Base-by-base conservation (phyloP, 768 basidiomycete genomes). In the Boletales sp. region DNA sequence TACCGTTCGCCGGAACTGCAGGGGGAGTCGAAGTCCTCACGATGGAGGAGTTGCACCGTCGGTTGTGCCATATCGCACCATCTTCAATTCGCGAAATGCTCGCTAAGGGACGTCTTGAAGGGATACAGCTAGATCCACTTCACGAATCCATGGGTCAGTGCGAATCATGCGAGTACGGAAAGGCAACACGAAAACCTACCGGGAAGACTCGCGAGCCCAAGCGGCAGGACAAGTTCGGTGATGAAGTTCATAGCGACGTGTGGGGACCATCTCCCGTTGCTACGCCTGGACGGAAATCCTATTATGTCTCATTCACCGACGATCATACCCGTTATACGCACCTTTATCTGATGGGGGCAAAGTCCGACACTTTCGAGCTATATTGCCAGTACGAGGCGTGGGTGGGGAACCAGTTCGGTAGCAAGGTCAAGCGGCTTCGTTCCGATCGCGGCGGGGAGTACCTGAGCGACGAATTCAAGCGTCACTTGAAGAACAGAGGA, bases 371-470 rank as follows among this genome's bases (percentile, higher is more conserved):
- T 2, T 55, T 61, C 24, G 24, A 55, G 3, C 9, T 37, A 8
- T 24, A 5, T 24, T 24, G 5, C 5, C 21, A 35, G 1, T 60
- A 40, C n/a, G 13, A 19, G 46, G 12, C 44, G 44, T 0, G 55
- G 56, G 51, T n/a, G 30, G 0, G 2, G 6, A 10, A 53, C 10
- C 53, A 55, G 32, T 24, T 12, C 1, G 38, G 39, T 2, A 12
- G 8, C 8, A 15, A 11, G 0, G 14, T 60, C 4, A 51, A 60
- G 29, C 24, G 13, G 2, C 43, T 59, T 0, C 18, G 39, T 2
- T 53, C 51, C 0, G 54, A 58, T 34, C 2, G 15, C 2, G 51
- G 51, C 3, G 46, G 51, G 2, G 71, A 81, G 45, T 78, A 74
- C 15, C 34, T 35, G 34, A 12, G 12, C 34, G 15, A 35, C 15